Percentiles rank a stretch among this genome's conserved stretches.
phyloP scores from a whole-genome alignment of 257 asterid species.

The Cynanchum wilfordii region DNA sequence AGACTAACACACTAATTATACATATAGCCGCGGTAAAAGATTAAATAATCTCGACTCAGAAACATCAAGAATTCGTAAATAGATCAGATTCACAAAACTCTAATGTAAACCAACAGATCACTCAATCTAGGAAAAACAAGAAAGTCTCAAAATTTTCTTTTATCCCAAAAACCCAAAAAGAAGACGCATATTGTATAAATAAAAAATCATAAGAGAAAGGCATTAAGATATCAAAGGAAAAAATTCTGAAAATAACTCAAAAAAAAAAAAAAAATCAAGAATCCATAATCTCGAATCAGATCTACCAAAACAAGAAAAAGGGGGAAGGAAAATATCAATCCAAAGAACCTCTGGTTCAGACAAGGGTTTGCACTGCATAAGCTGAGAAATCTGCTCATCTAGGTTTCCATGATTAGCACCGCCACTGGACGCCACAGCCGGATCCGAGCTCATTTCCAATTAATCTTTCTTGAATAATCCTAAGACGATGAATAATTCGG shows the following conservation, averaged over 20 bases:
- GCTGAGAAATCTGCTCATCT: constrained; percentile 76
- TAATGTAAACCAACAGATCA: not conserved
- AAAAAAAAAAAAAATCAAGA: not conserved
- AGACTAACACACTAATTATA: not conserved
- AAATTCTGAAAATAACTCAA: too few species aligned
- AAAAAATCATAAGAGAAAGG: not conserved
- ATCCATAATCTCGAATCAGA: constrained; percentile 11
- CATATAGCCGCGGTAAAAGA: not conserved
- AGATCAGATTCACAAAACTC: constrained; percentile 8
- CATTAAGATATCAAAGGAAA: not conserved
- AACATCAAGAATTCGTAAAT: not conserved
- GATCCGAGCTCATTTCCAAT: constrained; percentile 36
- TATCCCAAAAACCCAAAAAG: not conserved
- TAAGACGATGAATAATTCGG: not conserved
- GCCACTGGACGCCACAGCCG: constrained; percentile 42
- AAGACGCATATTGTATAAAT: not conserved
- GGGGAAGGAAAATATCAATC: not conserved
- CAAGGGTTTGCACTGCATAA: constrained; percentile 83
- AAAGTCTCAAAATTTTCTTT: not conserved
- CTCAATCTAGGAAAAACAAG: not conserved
- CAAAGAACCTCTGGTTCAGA: constrained; percentile 63
- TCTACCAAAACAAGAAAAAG: constrained; percentile 1
- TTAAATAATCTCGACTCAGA: not conserved
- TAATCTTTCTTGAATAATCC: not conserved
- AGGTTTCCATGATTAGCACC: constrained; percentile 51